Percentiles rank a stretch among this genome's conserved stretches.
Evolutionary conservation across 441 rosid genomes (phyloP).

Genomic region (Viola pubescens): DNA sequence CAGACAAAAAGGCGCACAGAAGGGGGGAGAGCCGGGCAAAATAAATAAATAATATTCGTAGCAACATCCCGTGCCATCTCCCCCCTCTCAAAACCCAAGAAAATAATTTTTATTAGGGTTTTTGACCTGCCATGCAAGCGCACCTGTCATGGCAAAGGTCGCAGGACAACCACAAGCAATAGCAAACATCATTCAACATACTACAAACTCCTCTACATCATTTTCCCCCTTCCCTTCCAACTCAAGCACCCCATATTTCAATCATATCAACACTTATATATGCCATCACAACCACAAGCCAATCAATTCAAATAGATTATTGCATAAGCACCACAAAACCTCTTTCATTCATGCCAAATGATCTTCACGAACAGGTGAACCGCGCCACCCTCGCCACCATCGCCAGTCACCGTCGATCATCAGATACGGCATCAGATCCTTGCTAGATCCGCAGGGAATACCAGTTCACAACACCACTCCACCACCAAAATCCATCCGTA

Average conservation of each 20-base stretch:
- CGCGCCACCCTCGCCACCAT: neutral
- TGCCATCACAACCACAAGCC: neutral
- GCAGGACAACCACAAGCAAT: neutral
- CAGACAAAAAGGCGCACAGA: neutral
- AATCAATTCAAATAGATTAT: neutral
- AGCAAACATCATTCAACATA: neutral
- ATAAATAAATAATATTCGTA: neutral
- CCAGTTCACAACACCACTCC: neutral
- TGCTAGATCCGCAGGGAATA: neutral
- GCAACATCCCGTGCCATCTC: slow-evolving; percentile 66
- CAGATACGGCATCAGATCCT: neutral
- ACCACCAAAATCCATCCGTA: neutral
- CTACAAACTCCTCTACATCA: too few relatives aligned
- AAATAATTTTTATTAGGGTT: slow-evolving; percentile 31
- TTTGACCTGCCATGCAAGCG: slow-evolving; percentile 99
- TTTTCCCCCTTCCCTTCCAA: too few relatives aligned
- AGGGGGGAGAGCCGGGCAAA: slow-evolving; percentile 79
- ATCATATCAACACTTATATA: neutral
- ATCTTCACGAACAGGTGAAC: too few relatives aligned
- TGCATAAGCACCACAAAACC: neutral
- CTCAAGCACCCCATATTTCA: too few relatives aligned
- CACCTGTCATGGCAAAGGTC: slow-evolving; percentile 99
- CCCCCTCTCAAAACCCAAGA: slow-evolving; percentile 46
- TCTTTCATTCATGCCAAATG: too few relatives aligned
- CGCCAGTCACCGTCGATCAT: neutral